Evolutionary conservation across 495 filamentous ascomycete genomes (phyloP), one percentile per base, ranked within the genome.

Genomic region (Penicillium macrosclerotiorum): DNA sequence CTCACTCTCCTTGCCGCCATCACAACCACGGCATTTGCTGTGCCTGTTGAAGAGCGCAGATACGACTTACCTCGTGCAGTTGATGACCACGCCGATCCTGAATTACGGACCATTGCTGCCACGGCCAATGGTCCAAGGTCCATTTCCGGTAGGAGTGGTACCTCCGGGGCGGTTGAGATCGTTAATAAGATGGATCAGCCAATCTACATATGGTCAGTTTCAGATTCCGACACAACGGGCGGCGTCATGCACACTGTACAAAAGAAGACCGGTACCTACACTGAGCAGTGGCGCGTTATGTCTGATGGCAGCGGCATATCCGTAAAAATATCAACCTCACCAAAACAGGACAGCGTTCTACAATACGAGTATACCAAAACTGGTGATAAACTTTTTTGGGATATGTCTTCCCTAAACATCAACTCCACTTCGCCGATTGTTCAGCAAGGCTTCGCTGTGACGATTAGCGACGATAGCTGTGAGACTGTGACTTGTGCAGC

Each of bases 311-410:
- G 65, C 31, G 68, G 68, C 33, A 53, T 71, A 46, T 73, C 69
- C 20, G 66, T 73, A 55, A 73, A 73, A 57, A 52, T 73, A 40
- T 52, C 64, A 25, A 70, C 68, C 45, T 40, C 29, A 17, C 51
- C 22, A 41, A 50, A 38, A 18, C 49, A 43, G 27, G 41, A 20
- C 47, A 57, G 53, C 41, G 63, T 73, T 11, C 55, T 73, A 4
- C 69, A 73, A 52, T 74, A 65, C 55, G 71, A 74, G 57, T 74
- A 74, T 63, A 73, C 71, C 57, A 25, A 61, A 52, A 32, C 52
- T 26, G 62, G 55, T 16, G 51, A 62, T 16, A 67, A 55, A n/a
- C 62, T 74, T 58, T 72, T 50, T 56, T 74, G 68, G 68, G 69
- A 74, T 59, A 59, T 73, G 25, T 73, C 69, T 9, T 66, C 49